Base-by-base conservation (phyloP, 2,329 filamentous ascomycete genomes). In the Karstenula rhodostoma region DNA sequence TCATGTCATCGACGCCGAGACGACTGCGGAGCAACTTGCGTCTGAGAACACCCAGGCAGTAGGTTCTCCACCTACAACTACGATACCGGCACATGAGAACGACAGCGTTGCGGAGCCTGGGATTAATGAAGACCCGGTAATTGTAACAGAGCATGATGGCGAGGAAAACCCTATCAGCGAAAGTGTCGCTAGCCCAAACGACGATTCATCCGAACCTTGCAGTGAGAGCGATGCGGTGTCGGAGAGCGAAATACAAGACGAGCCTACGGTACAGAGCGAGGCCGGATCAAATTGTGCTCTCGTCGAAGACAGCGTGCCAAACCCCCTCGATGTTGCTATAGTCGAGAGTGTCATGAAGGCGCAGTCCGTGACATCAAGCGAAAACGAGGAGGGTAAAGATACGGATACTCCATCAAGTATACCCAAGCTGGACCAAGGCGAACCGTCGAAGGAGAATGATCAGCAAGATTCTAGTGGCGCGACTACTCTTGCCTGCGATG, bases 271-370 rank as follows among this genome's bases (percentile, higher is more conserved):
- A 15, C 50, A 58, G 12, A 55, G 53, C 12, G 43, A 50, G 15
- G 35, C 50, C 25, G 56, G 12, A 23, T 13, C 49, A 15, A 37
- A 35, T 3, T 22, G 9, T 27, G 37, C 43, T 7, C 46, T 35
- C 22, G 25, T 42, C 51, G 54, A 33, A 15, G 55, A 65, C 15
- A 62, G 57, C 4, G 19, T 23, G 8, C 13, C 55, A 25, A 46
- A 37, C 37, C 40, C 40, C 10, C 25, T 27, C 12, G 53, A 56
- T 27, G 9, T 47, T 33, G 53, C 42, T 25, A 37, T 47, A 22
- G 42, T 37, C 10, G 42, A 56, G 23, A 47, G 35, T 12, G 35
- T 47, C 27, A 2, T 47, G 19, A 37, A 48, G 10, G 53, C 44
- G 9, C 27, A 32, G 23, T 46, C 53, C 3, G 29, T 8, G 22